Evolutionary conservation across 2,329 filamentous ascomycete species (phyloP), one percentile per base, ranked within the genome.

Genomic region (Pyrenophora seminiperda): DNA sequence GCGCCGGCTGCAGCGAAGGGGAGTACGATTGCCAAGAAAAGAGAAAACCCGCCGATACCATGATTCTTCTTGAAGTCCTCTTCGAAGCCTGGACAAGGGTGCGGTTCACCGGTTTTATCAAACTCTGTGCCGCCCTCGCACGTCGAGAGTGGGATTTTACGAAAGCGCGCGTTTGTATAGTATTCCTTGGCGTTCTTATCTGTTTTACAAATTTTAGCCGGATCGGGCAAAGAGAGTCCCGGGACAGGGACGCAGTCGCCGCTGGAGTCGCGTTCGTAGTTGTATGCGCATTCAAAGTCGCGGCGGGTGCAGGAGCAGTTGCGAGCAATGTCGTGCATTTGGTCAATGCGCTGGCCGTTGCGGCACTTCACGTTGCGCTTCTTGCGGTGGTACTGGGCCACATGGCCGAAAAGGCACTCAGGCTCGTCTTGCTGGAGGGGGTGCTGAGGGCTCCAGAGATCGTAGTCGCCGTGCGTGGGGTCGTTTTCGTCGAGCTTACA

Each of bases 201-300:
- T 13, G 71, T 72, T n/a, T n/a, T n/a, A 71, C 87, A 90, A 14
- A 83, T 76, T 30, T 77, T 75, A 48, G 76, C 75, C 41, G 86
- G 83, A 61, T 89, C 80, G 6, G 79, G 77, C 10, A 89, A 86
- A 7, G 81, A 58, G 32, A 91, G 83, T 11, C 93, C 93, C 0
- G 81, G 73, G 1, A 97, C 91, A 10, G 95, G 83, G 4, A 73
- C 74, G 75, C 94, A 99, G 55, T 88, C 84, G 39, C 88, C 88
- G 66, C 92, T 89, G 20, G 77, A 81, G 72, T 89, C 84, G 38
- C 89, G 84, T 70, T 97, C 87, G 73, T 84, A 99, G 74, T 99
- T 99, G 80, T 91, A 99, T 70, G 95, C 93, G 75, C 94, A 99
- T 81, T 99, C 94, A 70, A 87, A 99, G 75, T 99, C 94, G 50